Conservation (phyloP, 331 rosid species). For the Malus hybrid region DNA sequence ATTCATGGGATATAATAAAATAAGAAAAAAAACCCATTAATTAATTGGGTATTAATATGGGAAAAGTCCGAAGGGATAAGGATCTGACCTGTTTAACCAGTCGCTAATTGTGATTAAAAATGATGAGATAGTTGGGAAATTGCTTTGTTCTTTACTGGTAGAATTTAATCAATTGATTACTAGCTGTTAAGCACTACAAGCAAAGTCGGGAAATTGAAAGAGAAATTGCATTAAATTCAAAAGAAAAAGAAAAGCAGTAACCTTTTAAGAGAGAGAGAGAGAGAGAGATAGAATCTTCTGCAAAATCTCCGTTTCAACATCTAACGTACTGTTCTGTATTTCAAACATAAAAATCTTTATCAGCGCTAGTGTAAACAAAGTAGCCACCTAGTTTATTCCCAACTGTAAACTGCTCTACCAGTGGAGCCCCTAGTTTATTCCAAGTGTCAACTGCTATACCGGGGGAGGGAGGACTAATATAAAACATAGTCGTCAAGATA, state of each 20-base stretch:
- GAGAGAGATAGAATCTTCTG: not conserved
- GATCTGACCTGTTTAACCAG: slow-evolving; percentile 24
- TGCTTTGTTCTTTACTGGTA: slow-evolving; percentile 11
- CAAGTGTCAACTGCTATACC: too few relatives aligned
- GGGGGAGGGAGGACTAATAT: too few relatives aligned
- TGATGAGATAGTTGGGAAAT: not conserved
- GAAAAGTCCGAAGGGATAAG: slow-evolving; percentile 1
- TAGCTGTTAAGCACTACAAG: slow-evolving; percentile 1
- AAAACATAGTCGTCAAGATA: too few relatives aligned
- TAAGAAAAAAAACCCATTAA: not conserved
- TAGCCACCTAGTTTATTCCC: too few relatives aligned
- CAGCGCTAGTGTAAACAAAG: too few relatives aligned
- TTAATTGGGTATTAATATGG: slow-evolving; percentile 1
- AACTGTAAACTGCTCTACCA: too few relatives aligned
- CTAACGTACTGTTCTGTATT: rapidly evolving
- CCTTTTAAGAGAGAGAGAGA: slow-evolving; percentile 8
- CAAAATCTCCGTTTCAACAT: not conserved
- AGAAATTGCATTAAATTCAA: not conserved
- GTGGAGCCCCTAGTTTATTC: too few relatives aligned
- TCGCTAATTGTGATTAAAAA: not conserved
- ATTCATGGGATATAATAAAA: not conserved
- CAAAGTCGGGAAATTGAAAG: not conserved
- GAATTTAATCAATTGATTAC: not conserved
- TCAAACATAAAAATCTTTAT: too few relatives aligned
- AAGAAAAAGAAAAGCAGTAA: not conserved